phyloP scores from a whole-genome alignment of 306 rosid genomes.

The Corylus avellana region DNA sequence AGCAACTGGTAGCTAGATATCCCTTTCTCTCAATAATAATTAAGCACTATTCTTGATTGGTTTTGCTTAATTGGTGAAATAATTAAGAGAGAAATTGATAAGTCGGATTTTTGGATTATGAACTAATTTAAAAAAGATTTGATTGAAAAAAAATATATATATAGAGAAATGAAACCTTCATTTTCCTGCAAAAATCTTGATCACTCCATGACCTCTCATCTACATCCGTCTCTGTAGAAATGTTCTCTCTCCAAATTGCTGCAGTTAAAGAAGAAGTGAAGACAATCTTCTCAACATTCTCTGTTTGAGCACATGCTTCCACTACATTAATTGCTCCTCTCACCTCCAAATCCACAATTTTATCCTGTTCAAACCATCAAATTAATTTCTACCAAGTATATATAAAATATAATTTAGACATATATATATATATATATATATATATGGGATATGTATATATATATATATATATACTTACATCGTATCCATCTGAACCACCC shows the following conservation, averaged over 20 bases:
- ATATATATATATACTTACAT: slow-evolving; percentile 27
- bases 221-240: slow-evolving; percentile 33
- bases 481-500: slow-evolving; percentile 41
- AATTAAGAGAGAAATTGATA: too few species aligned
- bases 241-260: slow-evolving; percentile 47
- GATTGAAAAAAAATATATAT: too few species aligned
- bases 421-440: too few species aligned
- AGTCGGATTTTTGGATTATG: too few species aligned
- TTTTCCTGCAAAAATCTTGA: slow-evolving; percentile 45
- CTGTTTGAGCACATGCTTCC: slow-evolving; percentile 53
- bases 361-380: slow-evolving; percentile 32
- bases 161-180: slow-evolving; percentile 29
- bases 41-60: too few species aligned
- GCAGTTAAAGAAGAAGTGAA: slow-evolving; percentile 51
- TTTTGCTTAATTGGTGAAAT: too few species aligned
- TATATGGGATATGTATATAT: too few species aligned
- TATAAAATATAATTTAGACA: background rate
- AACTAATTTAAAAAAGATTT: too few species aligned
- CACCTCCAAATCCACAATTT: slow-evolving; percentile 48
- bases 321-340: slow-evolving; percentile 53
- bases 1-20: background rate
- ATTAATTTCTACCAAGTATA: background rate
- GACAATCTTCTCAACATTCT: slow-evolving; percentile 38
- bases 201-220: slow-evolving; percentile 57
- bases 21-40: background rate